Evolutionary conservation across 257 asterid genomes (phyloP).

Genomic region (Hygrophila difformis): DNA sequence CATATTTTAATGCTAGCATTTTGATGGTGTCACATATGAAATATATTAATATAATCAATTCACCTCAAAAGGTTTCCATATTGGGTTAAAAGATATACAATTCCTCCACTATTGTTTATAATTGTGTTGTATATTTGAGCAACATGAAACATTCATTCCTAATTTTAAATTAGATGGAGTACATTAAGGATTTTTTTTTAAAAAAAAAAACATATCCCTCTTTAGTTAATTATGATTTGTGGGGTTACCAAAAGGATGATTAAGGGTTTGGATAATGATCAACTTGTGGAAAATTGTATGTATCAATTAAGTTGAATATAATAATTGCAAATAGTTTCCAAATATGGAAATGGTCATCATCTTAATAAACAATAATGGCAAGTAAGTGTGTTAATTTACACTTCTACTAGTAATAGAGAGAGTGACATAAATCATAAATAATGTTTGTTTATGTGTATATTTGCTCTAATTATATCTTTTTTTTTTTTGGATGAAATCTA

Average conservation of each 20-base stretch:
- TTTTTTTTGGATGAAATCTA: too few relatives aligned
- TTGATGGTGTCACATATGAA: constrained; percentile 9
- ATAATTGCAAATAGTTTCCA: background rate
- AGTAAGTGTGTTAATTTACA: too few relatives aligned
- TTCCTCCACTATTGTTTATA: constrained; percentile 19
- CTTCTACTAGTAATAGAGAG: too few relatives aligned
- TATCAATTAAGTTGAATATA: too few relatives aligned
- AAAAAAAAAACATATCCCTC: background rate
- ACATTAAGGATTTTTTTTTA: background rate
- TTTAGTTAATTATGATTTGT: background rate
- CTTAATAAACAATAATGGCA: too few relatives aligned
- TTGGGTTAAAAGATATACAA: constrained; percentile 20
- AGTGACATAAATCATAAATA: too few relatives aligned
- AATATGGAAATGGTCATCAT: too few relatives aligned
- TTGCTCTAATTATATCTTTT: too few relatives aligned
- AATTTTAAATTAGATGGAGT: constrained; percentile 15
- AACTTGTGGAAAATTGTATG: too few relatives aligned
- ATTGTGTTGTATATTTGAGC: constrained; percentile 12
- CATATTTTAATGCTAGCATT: background rate
- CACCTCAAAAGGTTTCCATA: constrained; percentile 22
- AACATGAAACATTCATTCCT: constrained; percentile 15
- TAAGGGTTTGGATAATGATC: background rate
- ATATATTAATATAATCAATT: constrained; percentile 11
- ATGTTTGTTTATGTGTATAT: too few relatives aligned
- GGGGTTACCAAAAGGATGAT: background rate